Conservation (phyloP, 1,139 yeast species). For the Chernovozyma aurita region DNA sequence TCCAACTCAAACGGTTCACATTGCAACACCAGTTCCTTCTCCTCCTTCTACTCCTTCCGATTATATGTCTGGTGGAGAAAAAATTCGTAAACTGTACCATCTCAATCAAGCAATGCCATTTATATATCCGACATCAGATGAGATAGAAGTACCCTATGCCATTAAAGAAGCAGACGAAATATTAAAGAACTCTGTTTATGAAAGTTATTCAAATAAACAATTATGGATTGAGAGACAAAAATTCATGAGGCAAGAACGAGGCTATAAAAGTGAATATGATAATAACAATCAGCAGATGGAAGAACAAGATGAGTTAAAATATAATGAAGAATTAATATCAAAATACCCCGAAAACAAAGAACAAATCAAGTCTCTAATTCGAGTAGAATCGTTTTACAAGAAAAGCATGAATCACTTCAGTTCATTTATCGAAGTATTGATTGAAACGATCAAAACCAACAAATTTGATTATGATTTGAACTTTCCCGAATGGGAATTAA, state of each 20-base stretch:
- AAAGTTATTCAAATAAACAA: constrained; percentile 63
- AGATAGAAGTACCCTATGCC: constrained; percentile 58
- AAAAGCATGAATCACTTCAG: constrained; percentile 51
- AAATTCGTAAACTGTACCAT: constrained; percentile 68
- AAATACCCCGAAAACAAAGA: constrained; percentile 28
- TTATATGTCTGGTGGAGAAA: constrained; percentile 55
- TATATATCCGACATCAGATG: constrained; percentile 52
- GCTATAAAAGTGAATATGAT: constrained; percentile 40
- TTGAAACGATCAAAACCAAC: constrained; percentile 58
- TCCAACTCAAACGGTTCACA: constrained; percentile 65
- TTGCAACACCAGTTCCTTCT: constrained; percentile 88
- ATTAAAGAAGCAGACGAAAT: constrained; percentile 70
- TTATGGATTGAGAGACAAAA: constrained; percentile 65
- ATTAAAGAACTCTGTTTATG: constrained; percentile 56
- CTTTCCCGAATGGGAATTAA: constrained; percentile 36
- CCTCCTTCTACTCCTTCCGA: constrained; percentile 68
- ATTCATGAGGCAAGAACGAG: constrained; percentile 77
- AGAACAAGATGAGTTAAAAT: constrained; percentile 8
- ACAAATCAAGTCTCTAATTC: constrained; percentile 41
- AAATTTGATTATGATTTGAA: constrained; percentile 32
- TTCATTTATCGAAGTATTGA: constrained; percentile 57
- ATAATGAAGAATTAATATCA: constrained; percentile 8
- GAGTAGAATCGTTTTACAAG: constrained; percentile 61
- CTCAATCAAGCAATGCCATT: constrained; percentile 79
- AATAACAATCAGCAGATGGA: constrained; percentile 6